Evolutionary conservation across 305 asterid genomes (phyloP).

Genomic region (Ruellia speciosa): DNA sequence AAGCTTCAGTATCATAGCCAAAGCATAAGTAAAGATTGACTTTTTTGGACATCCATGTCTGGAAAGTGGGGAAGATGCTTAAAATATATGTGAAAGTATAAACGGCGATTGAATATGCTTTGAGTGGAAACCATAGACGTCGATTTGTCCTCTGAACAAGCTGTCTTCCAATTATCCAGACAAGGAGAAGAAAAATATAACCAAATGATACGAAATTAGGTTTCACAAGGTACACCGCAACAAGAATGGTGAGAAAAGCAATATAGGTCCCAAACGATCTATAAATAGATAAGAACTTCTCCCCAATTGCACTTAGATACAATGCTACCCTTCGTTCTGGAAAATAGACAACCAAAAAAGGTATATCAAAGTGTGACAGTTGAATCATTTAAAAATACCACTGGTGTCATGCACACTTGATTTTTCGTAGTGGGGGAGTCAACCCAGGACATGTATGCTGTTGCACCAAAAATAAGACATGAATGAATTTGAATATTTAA

Average conservation of each 20-base stretch:
- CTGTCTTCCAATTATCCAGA: conserved; percentile 96
- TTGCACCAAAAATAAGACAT: conserved; percentile 6
- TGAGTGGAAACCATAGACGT: conserved; percentile 93
- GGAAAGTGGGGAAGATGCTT: conserved; percentile 76
- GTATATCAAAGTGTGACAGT: conserved; percentile 1
- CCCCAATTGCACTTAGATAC: conserved; percentile 85
- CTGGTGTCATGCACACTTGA: conserved; percentile 9
- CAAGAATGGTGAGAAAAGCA: conserved; percentile 82
- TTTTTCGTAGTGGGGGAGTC: conserved; percentile 11
- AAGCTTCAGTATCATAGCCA: conserved; percentile 69
- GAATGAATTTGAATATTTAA: no score
- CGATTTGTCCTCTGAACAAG: conserved; percentile 72
- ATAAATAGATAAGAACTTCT: conserved; percentile 73
- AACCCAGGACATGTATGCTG: conserved; percentile 13
- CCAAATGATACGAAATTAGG: conserved; percentile 89
- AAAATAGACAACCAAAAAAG: conserved; percentile 30
- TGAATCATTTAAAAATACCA: conserved; percentile 3
- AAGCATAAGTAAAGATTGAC: conserved; percentile 54
- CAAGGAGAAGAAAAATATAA: conserved; percentile 80
- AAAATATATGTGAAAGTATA: conserved; percentile 62
- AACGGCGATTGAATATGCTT: conserved; percentile 67
- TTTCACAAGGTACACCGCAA: conserved; percentile 77
- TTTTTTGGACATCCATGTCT: conserved; percentile 68
- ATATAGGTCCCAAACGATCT: conserved; percentile 93
- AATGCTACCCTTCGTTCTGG: conserved; percentile 88